Evolutionary conservation across 2,329 filamentous ascomycete species (phyloP).

Genomic region (Elsinoe fawcettii): DNA sequence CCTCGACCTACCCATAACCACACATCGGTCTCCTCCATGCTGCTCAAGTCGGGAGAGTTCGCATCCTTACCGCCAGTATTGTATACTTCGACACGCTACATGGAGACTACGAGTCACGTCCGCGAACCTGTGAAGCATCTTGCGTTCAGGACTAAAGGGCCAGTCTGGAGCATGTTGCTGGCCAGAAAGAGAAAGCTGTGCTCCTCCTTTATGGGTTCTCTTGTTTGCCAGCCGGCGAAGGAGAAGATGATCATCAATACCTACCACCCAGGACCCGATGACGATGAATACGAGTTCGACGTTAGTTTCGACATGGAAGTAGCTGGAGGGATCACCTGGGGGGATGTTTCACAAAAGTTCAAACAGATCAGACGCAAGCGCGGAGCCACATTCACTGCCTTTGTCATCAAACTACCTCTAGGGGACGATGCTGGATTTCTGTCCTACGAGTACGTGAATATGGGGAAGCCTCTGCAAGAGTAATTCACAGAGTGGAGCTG

Average conservation of each 20-base stretch:
- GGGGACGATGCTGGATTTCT: not conserved
- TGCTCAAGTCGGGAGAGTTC: too few species aligned
- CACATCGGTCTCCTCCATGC: too few species aligned
- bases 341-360: not conserved
- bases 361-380: not conserved
- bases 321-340: not conserved
- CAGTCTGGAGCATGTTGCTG: not conserved
- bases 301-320: not conserved
- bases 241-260: not conserved
- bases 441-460: not conserved
- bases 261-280: too few species aligned
- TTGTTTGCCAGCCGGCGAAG: not conserved
- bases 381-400: not conserved
- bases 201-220: not conserved
- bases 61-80: too few species aligned
- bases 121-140: too few species aligned
- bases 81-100: too few species aligned
- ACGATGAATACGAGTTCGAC: too few species aligned
- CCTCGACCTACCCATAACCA: too few species aligned
- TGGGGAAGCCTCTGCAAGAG: too few species aligned
- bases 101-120: too few species aligned
- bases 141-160: too few species aligned
- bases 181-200: not conserved
- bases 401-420: not conserved
- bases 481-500: too few species aligned